phyloP scores from a whole-genome alignment of 2,329 filamentous ascomycete genomes.

The Diaporthe sp. region DNA sequence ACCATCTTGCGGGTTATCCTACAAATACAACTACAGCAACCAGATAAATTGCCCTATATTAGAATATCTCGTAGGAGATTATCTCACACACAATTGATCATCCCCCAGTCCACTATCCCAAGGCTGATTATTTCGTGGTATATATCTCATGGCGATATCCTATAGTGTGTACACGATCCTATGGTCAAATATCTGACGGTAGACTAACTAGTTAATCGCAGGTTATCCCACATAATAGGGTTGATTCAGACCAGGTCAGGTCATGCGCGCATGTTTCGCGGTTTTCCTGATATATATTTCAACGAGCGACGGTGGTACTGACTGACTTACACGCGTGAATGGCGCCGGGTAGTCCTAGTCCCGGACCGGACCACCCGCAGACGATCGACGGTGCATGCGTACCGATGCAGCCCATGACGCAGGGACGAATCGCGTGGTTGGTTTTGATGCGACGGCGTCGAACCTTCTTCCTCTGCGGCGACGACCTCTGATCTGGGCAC shows the following conservation, averaged over 20 bases:
- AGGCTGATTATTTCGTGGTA: not conserved
- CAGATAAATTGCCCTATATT: not conserved
- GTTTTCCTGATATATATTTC: not conserved
- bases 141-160: not conserved
- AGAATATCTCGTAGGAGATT: not conserved
- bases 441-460: not conserved
- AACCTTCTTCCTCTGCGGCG: not conserved
- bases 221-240: not conserved
- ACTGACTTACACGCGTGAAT: not conserved
- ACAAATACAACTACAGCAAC: not conserved
- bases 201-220: too few relatives aligned
- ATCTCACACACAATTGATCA: too few relatives aligned
- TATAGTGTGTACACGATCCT: not conserved
- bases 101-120: not conserved
- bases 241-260: not conserved
- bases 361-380: not conserved
- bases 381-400: not conserved
- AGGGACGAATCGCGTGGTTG: not conserved
- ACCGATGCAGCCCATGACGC: not conserved
- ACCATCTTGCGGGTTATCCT: not conserved
- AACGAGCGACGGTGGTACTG: not conserved
- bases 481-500: not conserved
- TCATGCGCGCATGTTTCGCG: not conserved
- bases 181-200: too few relatives aligned
- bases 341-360: not conserved